Evolutionary conservation across 129 eudicot genomes (phyloP), one percentile per base, ranked within the genome.

Genomic region (Pulicaria dysenterica): DNA sequence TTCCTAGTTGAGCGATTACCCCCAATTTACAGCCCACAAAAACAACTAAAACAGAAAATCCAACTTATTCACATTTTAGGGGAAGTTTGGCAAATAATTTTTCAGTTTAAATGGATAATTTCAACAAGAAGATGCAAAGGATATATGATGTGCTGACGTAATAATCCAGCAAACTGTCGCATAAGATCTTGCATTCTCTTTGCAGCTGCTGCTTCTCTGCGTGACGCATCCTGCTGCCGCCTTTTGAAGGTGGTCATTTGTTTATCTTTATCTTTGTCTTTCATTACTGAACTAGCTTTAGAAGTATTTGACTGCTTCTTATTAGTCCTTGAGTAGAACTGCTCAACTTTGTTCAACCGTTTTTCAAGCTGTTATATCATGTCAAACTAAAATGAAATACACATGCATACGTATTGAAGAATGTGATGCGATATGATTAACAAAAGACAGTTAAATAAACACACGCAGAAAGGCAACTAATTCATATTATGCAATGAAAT

Each of bases 131-230:
- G 17, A 74, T 43, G 45, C 66, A 55, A 80, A 85, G 83, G 58
- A 82, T 81, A 74, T 42, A 43, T 58, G 79, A 56, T 81, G 55
- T 80, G 96, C 92, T 93, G 90, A 49, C 85, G 83, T 69, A 93
- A 48, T 80, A 88, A 82, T 37, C 53, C 80, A 14, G 83, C 79
- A 81, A 90, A 84, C 47, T 90, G 95, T 43, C 87, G 87, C 81
- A 88, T 90, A 58, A 93, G 92, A 58, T 90, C 95, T 66, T 87
- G 96, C 98, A 89, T 93, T 93, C 96, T 83, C 85, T 83, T 83
- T 39, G 79, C 66, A 24, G 90, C 92, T 79, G 87, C 89, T 56
- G 88, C 85, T 79, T 87, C 95, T 55, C 84, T 85, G 58, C 83
- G 80, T 49, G 92, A 80, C 64, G 80, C 91, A 71, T 89, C 96